These are phyloP conservation scores for Fraxinus anomala DNA, from an alignment of 257 asterid species.

Conservation along the genomic window DNA sequence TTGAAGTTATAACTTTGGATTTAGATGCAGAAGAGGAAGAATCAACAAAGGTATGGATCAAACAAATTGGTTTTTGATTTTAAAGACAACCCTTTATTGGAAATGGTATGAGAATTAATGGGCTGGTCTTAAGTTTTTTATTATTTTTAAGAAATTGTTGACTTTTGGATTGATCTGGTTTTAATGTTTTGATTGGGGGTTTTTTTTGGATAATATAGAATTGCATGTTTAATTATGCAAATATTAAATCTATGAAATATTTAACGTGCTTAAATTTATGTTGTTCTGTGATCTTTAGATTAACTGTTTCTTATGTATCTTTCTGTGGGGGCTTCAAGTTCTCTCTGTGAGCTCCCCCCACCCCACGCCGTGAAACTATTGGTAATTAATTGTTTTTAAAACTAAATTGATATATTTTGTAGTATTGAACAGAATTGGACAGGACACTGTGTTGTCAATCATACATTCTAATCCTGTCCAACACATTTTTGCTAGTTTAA, in stretches of 20 bases:
- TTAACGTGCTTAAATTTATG: not conserved
- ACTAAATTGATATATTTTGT: no score
- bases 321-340: no score
- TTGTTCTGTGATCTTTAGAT: not conserved
- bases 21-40: slow-evolving; percentile 30
- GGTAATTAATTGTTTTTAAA: no score
- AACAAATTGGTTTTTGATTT: not conserved
- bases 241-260: not conserved
- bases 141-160: slow-evolving; percentile 16
- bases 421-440: not conserved
- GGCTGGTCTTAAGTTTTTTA: slow-evolving; percentile 30
- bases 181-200: not conserved
- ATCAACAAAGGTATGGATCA: slow-evolving; percentile 30
- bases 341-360: not conserved
- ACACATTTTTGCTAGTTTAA: no score
- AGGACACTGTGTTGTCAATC: no score
- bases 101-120: not conserved
- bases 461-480: not conserved
- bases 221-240: not conserved
- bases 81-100: not conserved
- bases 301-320: no score
- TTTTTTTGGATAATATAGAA: not conserved
- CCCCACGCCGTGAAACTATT: no score
- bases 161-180: slow-evolving; percentile 6
- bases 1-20: slow-evolving; percentile 22